Percentiles rank a stretch among this genome's conserved stretches.
Evolutionary conservation across 2,329 filamentous ascomycete species (phyloP).

Genomic region (Seiridium cupressi): DNA sequence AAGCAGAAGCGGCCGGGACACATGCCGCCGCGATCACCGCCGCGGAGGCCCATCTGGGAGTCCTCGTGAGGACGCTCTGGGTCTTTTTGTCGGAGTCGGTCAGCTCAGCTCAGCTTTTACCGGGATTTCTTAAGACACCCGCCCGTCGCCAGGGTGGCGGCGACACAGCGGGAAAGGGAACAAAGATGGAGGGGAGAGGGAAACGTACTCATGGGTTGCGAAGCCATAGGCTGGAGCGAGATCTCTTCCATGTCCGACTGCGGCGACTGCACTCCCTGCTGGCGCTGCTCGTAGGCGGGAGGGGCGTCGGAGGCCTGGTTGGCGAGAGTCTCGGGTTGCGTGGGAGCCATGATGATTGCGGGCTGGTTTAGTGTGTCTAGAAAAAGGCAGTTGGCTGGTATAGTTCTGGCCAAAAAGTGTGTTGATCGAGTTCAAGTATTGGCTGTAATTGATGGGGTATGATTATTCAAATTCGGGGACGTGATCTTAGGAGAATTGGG

Average conservation of each 20-base stretch:
- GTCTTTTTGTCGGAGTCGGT: conserved; percentile 14
- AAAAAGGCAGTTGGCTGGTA: not conserved
- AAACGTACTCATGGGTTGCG: conserved; percentile 4
- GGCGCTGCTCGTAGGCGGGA: not conserved
- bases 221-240: conserved; percentile 2
- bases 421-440: not conserved
- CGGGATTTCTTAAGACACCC: not conserved
- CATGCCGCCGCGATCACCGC: conserved; percentile 24
- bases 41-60: conserved; percentile 20
- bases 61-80: conserved; percentile 24
- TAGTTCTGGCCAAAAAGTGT: not conserved
- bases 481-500: not conserved
- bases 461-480: not conserved
- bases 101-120: not conserved
- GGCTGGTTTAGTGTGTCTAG: not conserved
- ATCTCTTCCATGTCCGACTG: not conserved
- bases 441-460: not conserved
- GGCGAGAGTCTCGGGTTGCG: not conserved
- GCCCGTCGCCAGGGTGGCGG: too few relatives aligned
- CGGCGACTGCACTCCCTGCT: not conserved
- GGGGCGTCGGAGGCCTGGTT: not conserved
- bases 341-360: not conserved
- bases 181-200: not conserved
- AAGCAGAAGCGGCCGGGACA: conserved; percentile 38
- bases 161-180: not conserved